Evolutionary conservation across 192 early-diverging fungal genomes (phyloP).

Genomic region (Rhizophagus prolifer): DNA sequence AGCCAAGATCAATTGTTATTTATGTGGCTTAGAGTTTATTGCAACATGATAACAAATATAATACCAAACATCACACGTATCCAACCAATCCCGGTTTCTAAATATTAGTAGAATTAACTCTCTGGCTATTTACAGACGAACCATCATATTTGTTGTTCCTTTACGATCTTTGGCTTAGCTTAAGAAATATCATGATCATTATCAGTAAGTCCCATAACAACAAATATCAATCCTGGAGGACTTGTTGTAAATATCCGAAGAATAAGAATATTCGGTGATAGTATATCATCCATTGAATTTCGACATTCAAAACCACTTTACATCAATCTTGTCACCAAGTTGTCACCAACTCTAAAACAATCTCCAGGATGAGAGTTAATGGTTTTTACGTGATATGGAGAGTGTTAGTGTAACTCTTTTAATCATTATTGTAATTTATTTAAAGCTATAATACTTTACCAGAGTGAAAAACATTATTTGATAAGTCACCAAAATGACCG

Average conservation of each 20-base stretch:
- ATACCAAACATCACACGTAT: background rate
- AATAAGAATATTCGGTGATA: slow-evolving; percentile 18
- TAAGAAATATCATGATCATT: no score
- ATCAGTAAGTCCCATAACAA: background rate
- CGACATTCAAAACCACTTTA: background rate
- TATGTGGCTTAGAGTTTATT: no score
- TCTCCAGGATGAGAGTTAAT: background rate
- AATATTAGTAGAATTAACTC: background rate
- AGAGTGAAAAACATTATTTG: background rate
- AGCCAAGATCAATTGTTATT: no score
- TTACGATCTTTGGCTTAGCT: no score
- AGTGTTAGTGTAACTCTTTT: no score
- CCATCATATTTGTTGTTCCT: no score
- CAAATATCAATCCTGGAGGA: background rate
- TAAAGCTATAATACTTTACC: background rate
- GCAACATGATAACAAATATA: no score
- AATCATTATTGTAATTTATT: no score
- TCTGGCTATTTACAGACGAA: no score
- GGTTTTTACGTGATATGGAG: slow-evolving; percentile 1
- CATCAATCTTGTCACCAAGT: slow-evolving; percentile 7
- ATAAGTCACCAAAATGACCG: background rate
- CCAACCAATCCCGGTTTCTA: no score
- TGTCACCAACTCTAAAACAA: background rate
- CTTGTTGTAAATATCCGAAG: slow-evolving; percentile 4
- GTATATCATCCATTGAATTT: background rate